Percentiles rank a stretch among this genome's conserved stretches.
Evolutionary conservation across 495 filamentous ascomycete species (phyloP).

Genomic region (Hyaloscypha bicolor): DNA sequence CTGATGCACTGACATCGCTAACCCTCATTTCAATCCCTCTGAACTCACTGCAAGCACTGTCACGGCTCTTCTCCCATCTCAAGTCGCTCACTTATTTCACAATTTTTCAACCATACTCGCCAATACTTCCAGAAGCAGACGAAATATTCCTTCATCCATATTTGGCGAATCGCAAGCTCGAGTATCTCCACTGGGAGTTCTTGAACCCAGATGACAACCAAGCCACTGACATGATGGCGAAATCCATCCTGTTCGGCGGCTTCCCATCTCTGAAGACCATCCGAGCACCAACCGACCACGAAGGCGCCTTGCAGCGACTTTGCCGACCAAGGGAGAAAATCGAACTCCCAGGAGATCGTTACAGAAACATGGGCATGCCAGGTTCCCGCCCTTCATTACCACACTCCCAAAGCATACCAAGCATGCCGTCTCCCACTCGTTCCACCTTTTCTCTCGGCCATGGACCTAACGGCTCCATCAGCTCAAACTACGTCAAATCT

Average conservation of each 20-base stretch:
- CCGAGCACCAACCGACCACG: conserved; percentile 73
- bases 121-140: conserved; percentile 58
- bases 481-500: conserved; percentile 38
- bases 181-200: conserved; percentile 83
- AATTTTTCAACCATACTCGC: conserved; percentile 67
- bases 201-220: conserved; percentile 45
- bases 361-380: conserved; percentile 33
- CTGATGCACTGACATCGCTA: conserved; percentile 58
- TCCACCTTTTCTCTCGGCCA: conserved; percentile 26
- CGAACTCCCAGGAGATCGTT: conserved; percentile 32
- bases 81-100: conserved; percentile 64
- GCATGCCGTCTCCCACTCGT: conserved; percentile 23
- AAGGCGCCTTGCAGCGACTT: conserved; percentile 70
- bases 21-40: conserved; percentile 68
- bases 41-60: conserved; percentile 68
- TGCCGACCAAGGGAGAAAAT: conserved; percentile 56
- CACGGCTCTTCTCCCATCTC: conserved; percentile 72
- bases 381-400: conserved; percentile 28
- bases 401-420: conserved; percentile 13
- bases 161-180: conserved; percentile 66
- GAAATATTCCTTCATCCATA: conserved; percentile 68
- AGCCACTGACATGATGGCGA: conserved; percentile 73
- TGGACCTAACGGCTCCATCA: conserved; percentile 3
- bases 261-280: conserved; percentile 72
- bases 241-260: conserved; percentile 66